Evolutionary conservation across 2,329 filamentous ascomycete species (phyloP), one percentile per base, ranked within the genome.

Genomic region (Pseudogymnoascus sp.): DNA sequence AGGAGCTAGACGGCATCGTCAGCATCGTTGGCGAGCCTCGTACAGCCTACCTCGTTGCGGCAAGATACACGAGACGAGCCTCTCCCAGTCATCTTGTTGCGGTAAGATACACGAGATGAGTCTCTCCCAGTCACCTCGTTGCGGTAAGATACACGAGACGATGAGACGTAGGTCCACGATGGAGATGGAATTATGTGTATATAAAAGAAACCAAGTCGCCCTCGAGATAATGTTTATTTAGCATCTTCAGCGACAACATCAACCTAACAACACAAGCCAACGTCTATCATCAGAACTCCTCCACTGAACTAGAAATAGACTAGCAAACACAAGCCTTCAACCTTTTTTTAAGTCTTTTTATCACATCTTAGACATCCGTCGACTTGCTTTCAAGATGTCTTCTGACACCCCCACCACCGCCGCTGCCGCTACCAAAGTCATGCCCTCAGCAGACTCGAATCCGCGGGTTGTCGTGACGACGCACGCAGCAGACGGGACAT

Each of bases 401-500:
- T 42, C 16, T 16, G 14, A 16, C 37, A 40, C 37, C 37, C 37
- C 36, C n/a, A 18, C 39, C 39, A 12, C 39, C 39, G 16, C 39
- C 39, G 16, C 8, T 42, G 21, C 61, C 40, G 18, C 21, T 16
- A 62, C 39, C 8, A 62, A 2, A 4, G 42, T 40, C 14, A 57
- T 62, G 36, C 39, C 61, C 60, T 5, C 39, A 42, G 39, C 39
- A 42, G 16, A 21, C 16, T 42, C 39, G 21, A 42, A 42, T 37
- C 68, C 72, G 11, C 73, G 73, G 26, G 61, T 75, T 7, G 69
- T 76, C 21, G 64, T 69, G 59, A 75, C 74, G 5, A 65, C 68
- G 7, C 72, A 75, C 68, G 64, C 65, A 12, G 57, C 67, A 11
- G 67, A 71, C 51, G 75, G 75, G 16, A 70, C 64, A 10, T 74